These are phyloP conservation scores for Xylaria bambusicola DNA, from an alignment of 495 filamentous ascomycete genomes.

Conservation along the genomic window DNA sequence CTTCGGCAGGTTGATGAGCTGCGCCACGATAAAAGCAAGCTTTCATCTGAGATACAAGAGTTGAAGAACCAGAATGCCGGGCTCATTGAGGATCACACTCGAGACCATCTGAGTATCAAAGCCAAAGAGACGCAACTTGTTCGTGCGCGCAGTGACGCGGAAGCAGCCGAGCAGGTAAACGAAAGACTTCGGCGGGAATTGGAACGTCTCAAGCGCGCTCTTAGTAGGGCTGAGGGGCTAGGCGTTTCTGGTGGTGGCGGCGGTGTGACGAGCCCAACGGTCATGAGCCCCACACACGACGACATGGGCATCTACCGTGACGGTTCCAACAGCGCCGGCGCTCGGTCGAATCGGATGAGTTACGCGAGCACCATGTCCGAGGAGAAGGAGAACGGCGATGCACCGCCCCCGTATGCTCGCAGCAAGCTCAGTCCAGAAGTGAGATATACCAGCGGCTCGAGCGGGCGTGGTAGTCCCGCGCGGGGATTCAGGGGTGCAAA, in stretches of 20 bases:
- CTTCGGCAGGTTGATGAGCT: slow-evolving; percentile 72
- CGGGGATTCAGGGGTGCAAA: slow-evolving; percentile 44
- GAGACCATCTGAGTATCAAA: slow-evolving; percentile 92
- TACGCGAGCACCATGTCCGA: slow-evolving; percentile 75
- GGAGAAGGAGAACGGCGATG: slow-evolving; percentile 75
- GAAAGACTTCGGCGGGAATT: slow-evolving; percentile 85
- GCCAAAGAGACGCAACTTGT: slow-evolving; percentile 98
- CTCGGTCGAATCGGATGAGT: slow-evolving; percentile 57
- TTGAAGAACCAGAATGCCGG: slow-evolving; percentile 94
- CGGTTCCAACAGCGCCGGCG: slow-evolving; percentile 38
- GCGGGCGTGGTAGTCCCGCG: slow-evolving; percentile 58
- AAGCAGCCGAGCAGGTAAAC: slow-evolving; percentile 80
- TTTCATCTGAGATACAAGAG: slow-evolving; percentile 79
- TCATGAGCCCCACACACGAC: slow-evolving; percentile 48
- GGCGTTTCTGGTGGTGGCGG: slow-evolving; percentile 38
- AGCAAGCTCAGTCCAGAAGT: slow-evolving; percentile 58
- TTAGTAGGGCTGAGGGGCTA: slow-evolving; percentile 53
- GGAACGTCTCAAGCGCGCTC: slow-evolving; percentile 83
- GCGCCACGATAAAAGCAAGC: slow-evolving; percentile 69
- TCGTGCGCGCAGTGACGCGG: slow-evolving; percentile 83
- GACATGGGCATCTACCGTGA: slow-evolving; percentile 60
- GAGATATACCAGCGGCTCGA: slow-evolving; percentile 52
- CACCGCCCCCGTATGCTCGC: slow-evolving; percentile 39
- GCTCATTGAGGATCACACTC: slow-evolving; percentile 94
- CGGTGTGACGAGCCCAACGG: slow-evolving; percentile 45